Evolutionary conservation across 331 rosid species (phyloP).

Genomic region (Erythrophleum ivorense): DNA sequence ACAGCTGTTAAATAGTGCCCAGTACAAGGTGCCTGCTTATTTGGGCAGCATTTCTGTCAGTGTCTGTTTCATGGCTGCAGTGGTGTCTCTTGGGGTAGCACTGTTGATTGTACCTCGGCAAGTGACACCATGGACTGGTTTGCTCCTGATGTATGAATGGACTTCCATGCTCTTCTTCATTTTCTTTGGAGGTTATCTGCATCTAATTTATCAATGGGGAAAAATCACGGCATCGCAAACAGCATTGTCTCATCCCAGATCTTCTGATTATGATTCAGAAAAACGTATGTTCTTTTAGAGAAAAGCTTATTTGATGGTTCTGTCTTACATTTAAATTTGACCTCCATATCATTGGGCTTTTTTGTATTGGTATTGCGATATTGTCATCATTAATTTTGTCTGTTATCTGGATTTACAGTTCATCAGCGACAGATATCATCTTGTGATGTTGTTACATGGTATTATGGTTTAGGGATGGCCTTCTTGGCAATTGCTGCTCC

Average conservation of each 20-base stretch:
- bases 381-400: background rate
- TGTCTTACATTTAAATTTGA: conserved; percentile 26
- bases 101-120: conserved; percentile 84
- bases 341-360: background rate
- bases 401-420: conserved; percentile 53
- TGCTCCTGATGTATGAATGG: conserved; percentile 98
- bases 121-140: conserved; percentile 98
- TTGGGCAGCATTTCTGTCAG: conserved; percentile 79
- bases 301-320: conserved; percentile 28
- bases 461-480: conserved; percentile 84
- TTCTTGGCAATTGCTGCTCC: conserved; percentile 89
- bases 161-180: conserved; percentile 77
- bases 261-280: conserved; percentile 70
- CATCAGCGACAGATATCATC: conserved; percentile 76
- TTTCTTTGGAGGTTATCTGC: conserved; percentile 83
- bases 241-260: conserved; percentile 57
- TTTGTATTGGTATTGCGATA: background rate
- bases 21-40: conserved; percentile 76
- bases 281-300: conserved; percentile 62
- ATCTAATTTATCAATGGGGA: conserved; percentile 78
- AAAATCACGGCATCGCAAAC: conserved; percentile 57
- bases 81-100: conserved; percentile 67
- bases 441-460: conserved; percentile 65
- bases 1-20: conserved; percentile 53
- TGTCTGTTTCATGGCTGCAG: conserved; percentile 68